phyloP scores from a whole-genome alignment of 2,329 filamentous ascomycete species.

The Beauveria varroae region DNA sequence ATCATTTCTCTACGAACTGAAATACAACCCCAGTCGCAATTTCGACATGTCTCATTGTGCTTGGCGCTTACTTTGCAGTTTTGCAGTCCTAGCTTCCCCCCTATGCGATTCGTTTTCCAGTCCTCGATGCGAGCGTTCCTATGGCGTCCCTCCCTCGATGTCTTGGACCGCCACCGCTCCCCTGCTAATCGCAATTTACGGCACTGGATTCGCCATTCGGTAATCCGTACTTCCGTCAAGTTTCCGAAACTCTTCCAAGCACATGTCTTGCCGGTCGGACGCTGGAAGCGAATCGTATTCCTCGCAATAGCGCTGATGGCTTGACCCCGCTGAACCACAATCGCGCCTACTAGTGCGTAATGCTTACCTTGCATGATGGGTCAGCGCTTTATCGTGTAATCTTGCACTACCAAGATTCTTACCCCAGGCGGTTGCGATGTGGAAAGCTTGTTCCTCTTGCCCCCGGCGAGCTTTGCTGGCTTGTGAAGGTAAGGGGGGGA shows the following conservation, averaged over 20 bases:
- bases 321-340: not conserved
- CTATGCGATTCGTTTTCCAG: not conserved
- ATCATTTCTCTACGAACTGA: not conserved
- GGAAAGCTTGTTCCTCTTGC: not conserved
- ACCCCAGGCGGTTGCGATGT: not conserved
- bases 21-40: not conserved
- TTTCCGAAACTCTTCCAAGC: not conserved
- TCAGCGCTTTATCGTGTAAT: not conserved
- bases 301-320: not conserved
- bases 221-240: too few species aligned
- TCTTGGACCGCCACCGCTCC: not conserved
- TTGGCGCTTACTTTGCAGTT: not conserved
- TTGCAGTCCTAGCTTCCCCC: not conserved
- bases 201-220: not conserved
- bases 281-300: not conserved
- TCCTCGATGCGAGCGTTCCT: not conserved
- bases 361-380: constrained; percentile 3
- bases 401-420: not conserved
- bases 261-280: not conserved
- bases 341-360: not conserved
- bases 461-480: not conserved
- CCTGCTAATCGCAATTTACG: not conserved
- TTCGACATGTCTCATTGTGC: not conserved
- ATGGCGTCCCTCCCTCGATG: not conserved
- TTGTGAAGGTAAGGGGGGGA: not conserved